Evolutionary conservation across 306 rosid genomes (phyloP).

Genomic region (Cyamopsis tetragonoloba): DNA sequence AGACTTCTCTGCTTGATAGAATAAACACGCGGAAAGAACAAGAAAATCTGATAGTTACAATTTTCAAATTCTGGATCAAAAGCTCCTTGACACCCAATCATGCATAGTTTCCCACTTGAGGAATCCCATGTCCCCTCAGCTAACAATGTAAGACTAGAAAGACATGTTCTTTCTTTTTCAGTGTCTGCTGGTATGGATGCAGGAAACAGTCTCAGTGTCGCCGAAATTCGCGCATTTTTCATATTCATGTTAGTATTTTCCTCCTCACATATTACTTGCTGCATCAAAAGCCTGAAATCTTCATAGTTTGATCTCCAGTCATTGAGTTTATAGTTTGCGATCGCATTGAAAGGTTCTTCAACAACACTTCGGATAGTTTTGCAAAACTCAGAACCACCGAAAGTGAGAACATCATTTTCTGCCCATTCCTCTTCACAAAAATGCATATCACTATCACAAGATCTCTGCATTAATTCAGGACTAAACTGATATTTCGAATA

Average conservation of each 20-base stretch:
- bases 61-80: neutral
- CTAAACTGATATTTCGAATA: conserved; percentile 5
- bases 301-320: neutral
- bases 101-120: conserved; percentile 10
- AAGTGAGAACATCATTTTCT: neutral
- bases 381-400: conserved; percentile 20
- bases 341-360: neutral
- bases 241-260: neutral
- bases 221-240: conserved; percentile 1
- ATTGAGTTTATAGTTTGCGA: neutral
- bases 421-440: neutral
- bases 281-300: conserved; percentile 1
- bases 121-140: conserved; percentile 24
- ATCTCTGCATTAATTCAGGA: conserved; percentile 7
- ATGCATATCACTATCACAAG: conserved; percentile 12
- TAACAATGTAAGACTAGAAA: neutral
- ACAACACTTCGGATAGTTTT: neutral
- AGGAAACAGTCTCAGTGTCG: conserved; percentile 1
- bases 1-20: conserved; percentile 17
- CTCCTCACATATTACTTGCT: conserved; percentile 10
- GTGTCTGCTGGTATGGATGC: neutral
- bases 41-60: neutral
- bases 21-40: neutral
- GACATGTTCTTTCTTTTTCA: neutral
- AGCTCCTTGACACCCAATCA: conserved; percentile 13